phyloP scores from a whole-genome alignment of 345 rosid genomes.

The Isatis tinctoria region DNA sequence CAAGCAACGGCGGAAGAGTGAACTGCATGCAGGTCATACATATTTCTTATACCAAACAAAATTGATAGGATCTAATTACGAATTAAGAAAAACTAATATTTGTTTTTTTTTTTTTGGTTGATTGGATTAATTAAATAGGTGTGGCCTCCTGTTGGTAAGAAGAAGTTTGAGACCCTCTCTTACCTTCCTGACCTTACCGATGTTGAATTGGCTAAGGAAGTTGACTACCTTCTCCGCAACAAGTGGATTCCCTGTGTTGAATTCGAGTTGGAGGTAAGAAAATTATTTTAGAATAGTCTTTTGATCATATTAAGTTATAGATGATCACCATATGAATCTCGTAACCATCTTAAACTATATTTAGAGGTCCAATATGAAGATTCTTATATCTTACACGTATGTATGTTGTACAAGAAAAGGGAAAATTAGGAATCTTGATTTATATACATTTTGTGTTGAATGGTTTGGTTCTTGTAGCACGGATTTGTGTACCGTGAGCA shows the following conservation, averaged over 20 bases:
- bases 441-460: neutral
- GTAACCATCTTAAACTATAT: neutral
- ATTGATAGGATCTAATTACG: neutral
- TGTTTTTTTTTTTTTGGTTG: neutral
- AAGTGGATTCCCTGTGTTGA: conserved; percentile 71
- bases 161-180: conserved; percentile 50
- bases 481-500: conserved; percentile 39
- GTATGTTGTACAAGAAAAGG: neutral
- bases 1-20: conserved; percentile 49
- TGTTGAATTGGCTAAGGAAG: conserved; percentile 33
- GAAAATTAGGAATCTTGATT: neutral
- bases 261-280: conserved; percentile 46
- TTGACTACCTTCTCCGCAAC: conserved; percentile 48
- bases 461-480: conserved; percentile 25
- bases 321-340: neutral
- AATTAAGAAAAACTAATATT: neutral
- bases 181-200: conserved; percentile 43
- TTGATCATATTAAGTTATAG: neutral
- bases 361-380: neutral
- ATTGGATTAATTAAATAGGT: conserved; percentile 24
- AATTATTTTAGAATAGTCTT: neutral
- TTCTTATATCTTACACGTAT: neutral
- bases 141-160: conserved; percentile 44
- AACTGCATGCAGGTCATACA: conserved; percentile 45
- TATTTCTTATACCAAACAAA: neutral